Evolutionary conservation across 176 grass and related monocot genomes (phyloP).

Genomic region (Stipa capillata): DNA sequence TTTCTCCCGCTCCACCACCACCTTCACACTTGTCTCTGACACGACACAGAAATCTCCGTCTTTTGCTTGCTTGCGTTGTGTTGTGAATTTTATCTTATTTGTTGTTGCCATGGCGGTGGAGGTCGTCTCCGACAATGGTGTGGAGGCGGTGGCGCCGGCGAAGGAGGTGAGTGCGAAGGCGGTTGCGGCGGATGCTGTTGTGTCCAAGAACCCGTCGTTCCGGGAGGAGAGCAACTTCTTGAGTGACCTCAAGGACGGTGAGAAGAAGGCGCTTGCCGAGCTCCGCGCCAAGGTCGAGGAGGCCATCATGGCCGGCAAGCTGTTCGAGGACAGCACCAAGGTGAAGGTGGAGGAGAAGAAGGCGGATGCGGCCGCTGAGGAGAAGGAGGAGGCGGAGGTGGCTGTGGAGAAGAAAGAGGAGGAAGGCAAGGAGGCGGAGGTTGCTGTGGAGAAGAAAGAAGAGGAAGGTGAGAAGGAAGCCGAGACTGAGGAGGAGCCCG

Average conservation of each 20-base stretch:
- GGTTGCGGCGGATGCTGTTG: not conserved
- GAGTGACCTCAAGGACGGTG: slow-evolving; percentile 64
- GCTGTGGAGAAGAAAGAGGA: not conserved
- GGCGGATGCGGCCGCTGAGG: not conserved
- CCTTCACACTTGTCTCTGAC: not conserved
- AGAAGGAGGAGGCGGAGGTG: not conserved
- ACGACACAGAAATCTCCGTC: not conserved
- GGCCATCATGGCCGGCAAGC: slow-evolving; percentile 45
- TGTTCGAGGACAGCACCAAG: slow-evolving; percentile 19
- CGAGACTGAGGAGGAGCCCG: not conserved
- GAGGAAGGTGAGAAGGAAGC: slow-evolving; percentile 1
- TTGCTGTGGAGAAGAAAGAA: not conserved
- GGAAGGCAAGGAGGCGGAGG: not conserved
- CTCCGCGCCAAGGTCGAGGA: slow-evolving; percentile 71
- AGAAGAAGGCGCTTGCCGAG: slow-evolving; percentile 74
- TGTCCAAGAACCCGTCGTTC: slow-evolving; percentile 56
- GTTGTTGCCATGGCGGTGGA: slow-evolving; percentile 22
- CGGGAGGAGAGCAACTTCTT: slow-evolving; percentile 93
- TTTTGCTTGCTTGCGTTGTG: not conserved
- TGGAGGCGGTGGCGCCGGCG: not conserved
- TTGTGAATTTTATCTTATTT: not conserved
- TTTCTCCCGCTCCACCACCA: not conserved
- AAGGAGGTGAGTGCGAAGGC: slow-evolving; percentile 16
- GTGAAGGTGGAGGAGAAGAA: not conserved
- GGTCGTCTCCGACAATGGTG: slow-evolving; percentile 16